phyloP scores from a whole-genome alignment of 225 moss, liverwort and hornwort genomes.

The Anthoceros angustus region DNA sequence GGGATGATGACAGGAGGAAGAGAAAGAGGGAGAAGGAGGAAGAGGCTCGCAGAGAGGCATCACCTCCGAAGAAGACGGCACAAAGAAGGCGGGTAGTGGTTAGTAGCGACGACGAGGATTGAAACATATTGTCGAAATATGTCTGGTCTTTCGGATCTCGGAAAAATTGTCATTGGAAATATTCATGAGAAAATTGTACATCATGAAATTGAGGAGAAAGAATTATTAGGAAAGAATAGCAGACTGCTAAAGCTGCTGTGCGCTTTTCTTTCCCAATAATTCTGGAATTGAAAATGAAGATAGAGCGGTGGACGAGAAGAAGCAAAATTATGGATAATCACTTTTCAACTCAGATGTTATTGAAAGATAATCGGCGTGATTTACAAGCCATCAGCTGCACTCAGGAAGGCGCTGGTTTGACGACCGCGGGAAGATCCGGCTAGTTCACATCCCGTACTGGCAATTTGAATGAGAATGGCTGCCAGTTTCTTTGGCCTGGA shows the following conservation, averaged over 20 bases:
- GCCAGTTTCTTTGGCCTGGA: not conserved
- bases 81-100: constrained; percentile 78
- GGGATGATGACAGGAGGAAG: constrained; percentile 63
- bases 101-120: constrained; percentile 78
- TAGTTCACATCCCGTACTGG: not conserved
- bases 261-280: too few species aligned
- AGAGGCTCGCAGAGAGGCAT: constrained; percentile 20
- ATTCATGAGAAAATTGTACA: not conserved
- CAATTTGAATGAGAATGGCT: not conserved
- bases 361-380: too few species aligned
- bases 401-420: not conserved
- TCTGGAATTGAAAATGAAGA: too few species aligned
- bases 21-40: constrained; percentile 48
- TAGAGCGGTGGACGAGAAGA: too few species aligned
- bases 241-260: too few species aligned
- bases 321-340: too few species aligned
- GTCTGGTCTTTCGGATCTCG: not conserved
- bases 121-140: not conserved
- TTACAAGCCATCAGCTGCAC: too few species aligned
- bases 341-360: too few species aligned
- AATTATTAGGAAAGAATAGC: too few species aligned
- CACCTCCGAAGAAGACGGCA: constrained; percentile 63
- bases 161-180: not conserved
- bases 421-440: not conserved
- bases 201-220: not conserved